Evolutionary conservation across 768 basidiomycete genomes (phyloP).

Genomic region (Trametopsis cervina): DNA sequence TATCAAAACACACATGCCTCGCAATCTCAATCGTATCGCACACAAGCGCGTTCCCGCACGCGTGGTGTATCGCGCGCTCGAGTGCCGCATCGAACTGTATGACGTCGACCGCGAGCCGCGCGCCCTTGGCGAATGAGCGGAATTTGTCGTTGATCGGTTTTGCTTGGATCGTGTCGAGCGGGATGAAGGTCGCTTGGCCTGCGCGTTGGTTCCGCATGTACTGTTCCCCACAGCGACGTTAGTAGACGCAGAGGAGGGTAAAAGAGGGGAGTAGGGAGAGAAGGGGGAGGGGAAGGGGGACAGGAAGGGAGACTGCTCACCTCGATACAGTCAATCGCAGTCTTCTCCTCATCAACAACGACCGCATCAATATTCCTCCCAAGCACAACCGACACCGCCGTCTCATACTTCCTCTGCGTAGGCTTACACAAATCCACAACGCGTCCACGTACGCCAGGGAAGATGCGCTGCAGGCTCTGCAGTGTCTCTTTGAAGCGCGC

Average conservation of each 20-base stretch:
- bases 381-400: slow-evolving; percentile 84
- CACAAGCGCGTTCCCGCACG: slow-evolving; percentile 90
- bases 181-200: slow-evolving; percentile 96
- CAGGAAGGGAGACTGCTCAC: slow-evolving; percentile 31
- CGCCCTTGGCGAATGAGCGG: slow-evolving; percentile 80
- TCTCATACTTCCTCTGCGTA: slow-evolving; percentile 85
- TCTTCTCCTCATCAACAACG: slow-evolving; percentile 95
- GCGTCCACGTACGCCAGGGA: slow-evolving; percentile 90
- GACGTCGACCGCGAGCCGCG: slow-evolving; percentile 54
- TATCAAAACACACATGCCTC: slow-evolving; percentile 85
- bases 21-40: slow-evolving; percentile 97
- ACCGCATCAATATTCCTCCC: slow-evolving; percentile 94
- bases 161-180: slow-evolving; percentile 94
- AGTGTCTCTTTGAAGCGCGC: slow-evolving; percentile 80
- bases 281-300: background rate
- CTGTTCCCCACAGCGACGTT: slow-evolving; percentile 28
- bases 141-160: slow-evolving; percentile 94
- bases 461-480: slow-evolving; percentile 76
- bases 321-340: slow-evolving; percentile 96
- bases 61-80: slow-evolving; percentile 93
- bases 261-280: background rate
- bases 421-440: slow-evolving; percentile 95
- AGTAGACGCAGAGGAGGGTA: background rate
- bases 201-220: slow-evolving; percentile 94
- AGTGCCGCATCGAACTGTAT: slow-evolving; percentile 64